Percentiles rank a stretch among this genome's conserved stretches.
These are phyloP conservation scores for Gossypium longicalyx DNA, from an alignment of 345 rosid genomes.

Conservation along the genomic window DNA sequence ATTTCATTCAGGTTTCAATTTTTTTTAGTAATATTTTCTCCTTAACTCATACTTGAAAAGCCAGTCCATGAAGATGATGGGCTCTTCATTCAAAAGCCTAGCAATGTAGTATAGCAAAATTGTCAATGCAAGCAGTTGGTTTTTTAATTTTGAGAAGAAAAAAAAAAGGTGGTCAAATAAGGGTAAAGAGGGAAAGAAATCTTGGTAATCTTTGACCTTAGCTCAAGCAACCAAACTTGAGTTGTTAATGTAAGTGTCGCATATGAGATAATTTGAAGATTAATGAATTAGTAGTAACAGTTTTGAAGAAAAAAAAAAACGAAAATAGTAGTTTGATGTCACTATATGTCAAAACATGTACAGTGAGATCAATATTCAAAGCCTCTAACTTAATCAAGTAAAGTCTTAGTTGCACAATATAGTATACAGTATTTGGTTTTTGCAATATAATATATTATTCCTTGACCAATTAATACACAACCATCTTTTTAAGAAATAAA, in stretches of 20 bases:
- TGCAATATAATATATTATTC: no score
- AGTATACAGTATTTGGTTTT: not conserved
- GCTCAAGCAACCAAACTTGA: not conserved
- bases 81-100: no score
- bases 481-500: not conserved
- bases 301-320: no score
- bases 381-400: not conserved
- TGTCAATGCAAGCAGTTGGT: not conserved
- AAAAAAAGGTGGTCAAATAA: no score
- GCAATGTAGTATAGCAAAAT: not conserved
- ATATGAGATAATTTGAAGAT: not conserved
- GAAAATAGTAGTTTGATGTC: no score
- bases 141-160: not conserved
- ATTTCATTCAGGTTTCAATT: not conserved
- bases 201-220: not conserved
- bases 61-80: not conserved
- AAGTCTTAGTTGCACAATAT: not conserved
- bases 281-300: not conserved
- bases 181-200: no score
- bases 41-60: not conserved
- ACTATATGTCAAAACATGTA: not conserved
- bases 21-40: not conserved
- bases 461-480: not conserved
- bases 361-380: not conserved
- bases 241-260: not conserved